Conservation (phyloP, 2,329 filamentous ascomycete species). For the Neobulgaria alba region DNA sequence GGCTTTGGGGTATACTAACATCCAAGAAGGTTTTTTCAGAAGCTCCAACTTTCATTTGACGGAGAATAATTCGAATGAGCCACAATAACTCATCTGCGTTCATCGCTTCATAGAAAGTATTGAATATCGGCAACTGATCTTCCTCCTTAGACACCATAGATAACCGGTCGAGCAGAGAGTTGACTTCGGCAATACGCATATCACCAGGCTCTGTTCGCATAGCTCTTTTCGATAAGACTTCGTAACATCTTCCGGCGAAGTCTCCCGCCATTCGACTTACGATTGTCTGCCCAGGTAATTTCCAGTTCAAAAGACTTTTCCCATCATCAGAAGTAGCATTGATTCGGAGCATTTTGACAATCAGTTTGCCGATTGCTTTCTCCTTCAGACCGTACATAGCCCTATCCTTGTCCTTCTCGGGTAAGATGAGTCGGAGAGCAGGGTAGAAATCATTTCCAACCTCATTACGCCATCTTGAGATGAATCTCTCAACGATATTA, state of each 20-base stretch:
- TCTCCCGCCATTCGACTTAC: slow-evolving; percentile 69
- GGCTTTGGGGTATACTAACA: slow-evolving; percentile 15
- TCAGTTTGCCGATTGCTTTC: slow-evolving; percentile 75
- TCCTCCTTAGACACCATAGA: slow-evolving; percentile 69
- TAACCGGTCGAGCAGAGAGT: slow-evolving; percentile 72
- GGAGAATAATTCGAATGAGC: slow-evolving; percentile 87
- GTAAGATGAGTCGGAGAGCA: slow-evolving; percentile 81
- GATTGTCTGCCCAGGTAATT: slow-evolving; percentile 64
- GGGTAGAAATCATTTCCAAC: slow-evolving; percentile 92
- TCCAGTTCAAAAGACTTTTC: slow-evolving; percentile 82
- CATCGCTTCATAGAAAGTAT: slow-evolving; percentile 82
- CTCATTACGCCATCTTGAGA: slow-evolving; percentile 75
- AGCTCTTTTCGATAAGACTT: slow-evolving; percentile 76
- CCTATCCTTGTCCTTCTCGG: slow-evolving; percentile 85
- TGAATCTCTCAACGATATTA: slow-evolving; percentile 77
- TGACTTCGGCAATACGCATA: slow-evolving; percentile 85
- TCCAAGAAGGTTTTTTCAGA: slow-evolving; percentile 85
- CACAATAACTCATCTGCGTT: slow-evolving; percentile 89
- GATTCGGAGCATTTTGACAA: slow-evolving; percentile 91
- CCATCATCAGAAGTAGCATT: slow-evolving; percentile 85
- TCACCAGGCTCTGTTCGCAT: slow-evolving; percentile 65
- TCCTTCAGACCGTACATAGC: slow-evolving; percentile 94
- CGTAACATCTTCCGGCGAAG: slow-evolving; percentile 82
- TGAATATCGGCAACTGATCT: slow-evolving; percentile 74
- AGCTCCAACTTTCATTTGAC: slow-evolving; percentile 64